Conservation (phyloP, 176 grass and related monocot genomes). For the Musa beccarii region DNA sequence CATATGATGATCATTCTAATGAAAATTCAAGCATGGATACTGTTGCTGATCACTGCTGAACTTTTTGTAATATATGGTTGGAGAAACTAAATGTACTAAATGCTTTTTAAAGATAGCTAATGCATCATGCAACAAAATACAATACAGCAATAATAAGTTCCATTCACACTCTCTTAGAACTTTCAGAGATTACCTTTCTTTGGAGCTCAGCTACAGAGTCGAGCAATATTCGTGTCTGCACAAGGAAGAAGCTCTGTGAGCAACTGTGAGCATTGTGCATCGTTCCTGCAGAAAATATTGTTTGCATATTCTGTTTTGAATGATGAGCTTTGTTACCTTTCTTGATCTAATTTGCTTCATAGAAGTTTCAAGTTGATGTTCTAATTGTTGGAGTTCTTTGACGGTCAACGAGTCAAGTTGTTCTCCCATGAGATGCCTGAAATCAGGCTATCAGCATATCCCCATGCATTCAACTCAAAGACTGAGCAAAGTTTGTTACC, state of each 20-base stretch:
- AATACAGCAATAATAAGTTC: neutral
- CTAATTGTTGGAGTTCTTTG: conserved; percentile 6
- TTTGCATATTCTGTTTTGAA: too few species aligned
- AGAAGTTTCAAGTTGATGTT: conserved; percentile 11
- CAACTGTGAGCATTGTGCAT: too few species aligned
- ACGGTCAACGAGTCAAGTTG: neutral
- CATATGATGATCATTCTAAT: too few species aligned
- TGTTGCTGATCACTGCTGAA: too few species aligned
- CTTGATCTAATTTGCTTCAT: conserved; percentile 1
- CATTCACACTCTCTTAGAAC: neutral
- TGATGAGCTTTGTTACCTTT: conserved; percentile 3
- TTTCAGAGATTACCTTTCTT: neutral
- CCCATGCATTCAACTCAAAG: too few species aligned
- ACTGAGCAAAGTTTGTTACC: neutral
- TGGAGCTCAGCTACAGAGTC: neutral
- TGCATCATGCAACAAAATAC: neutral
- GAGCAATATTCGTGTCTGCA: neutral
- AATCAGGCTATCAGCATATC: neutral
- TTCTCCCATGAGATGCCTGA: conserved; percentile 18
- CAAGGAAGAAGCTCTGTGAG: neutral
- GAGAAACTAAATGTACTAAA: too few species aligned
- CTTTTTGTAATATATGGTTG: too few species aligned
- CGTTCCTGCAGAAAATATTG: neutral
- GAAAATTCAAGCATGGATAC: too few species aligned
- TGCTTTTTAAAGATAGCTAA: neutral